Evolutionary conservation across 441 rosid genomes (phyloP), one percentile per base, ranked within the genome.

Genomic region (Erodium chrysanthum): DNA sequence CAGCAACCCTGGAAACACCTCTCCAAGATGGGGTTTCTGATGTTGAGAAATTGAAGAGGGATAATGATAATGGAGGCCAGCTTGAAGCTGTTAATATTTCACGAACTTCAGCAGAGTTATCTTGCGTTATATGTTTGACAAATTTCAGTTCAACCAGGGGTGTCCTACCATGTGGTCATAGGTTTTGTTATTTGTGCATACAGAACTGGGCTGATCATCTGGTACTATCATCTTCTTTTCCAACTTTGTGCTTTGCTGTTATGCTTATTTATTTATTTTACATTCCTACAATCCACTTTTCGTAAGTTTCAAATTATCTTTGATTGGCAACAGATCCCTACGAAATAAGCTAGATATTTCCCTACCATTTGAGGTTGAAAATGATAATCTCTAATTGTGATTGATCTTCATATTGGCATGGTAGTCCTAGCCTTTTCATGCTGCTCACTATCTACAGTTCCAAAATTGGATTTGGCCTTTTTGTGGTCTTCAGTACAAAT

Each of bases 121-220:
- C 99, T 35, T 94, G 99, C 73, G 88, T 82, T 68, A 94, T 94
- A 82, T 94, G 99, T 70, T 87, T 87, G 94, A 94, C 96, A 0
- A 96, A 90, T 64, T 91, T 88, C 72, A 81, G 92, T 77, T 73
- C 92, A 70, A 94, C 84, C 29, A 89, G 99, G 77, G 99, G 96
- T 68, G 70, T 89, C 66, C 81, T 94, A 80, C 84, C 92, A 46
- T 94, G 99, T 75, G 96, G 97, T 67, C 99, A 94, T 79, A 87
- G 96, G 68, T 94, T 91, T 86, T 94, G 99, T 76, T 94, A 87
- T 80, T 81, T 85, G 0, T 94, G 97, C 82, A 94, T 94, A 80
- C 84, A 83, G 69, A 68, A 77, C 31, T 91, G 99, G 99, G 92
- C 90, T 61, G 86, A 85, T 68, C 85, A 74, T 70, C 78, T 86